phyloP scores from a whole-genome alignment of 225 moss, liverwort and hornwort genomes.

The Lunularia cruciata region DNA sequence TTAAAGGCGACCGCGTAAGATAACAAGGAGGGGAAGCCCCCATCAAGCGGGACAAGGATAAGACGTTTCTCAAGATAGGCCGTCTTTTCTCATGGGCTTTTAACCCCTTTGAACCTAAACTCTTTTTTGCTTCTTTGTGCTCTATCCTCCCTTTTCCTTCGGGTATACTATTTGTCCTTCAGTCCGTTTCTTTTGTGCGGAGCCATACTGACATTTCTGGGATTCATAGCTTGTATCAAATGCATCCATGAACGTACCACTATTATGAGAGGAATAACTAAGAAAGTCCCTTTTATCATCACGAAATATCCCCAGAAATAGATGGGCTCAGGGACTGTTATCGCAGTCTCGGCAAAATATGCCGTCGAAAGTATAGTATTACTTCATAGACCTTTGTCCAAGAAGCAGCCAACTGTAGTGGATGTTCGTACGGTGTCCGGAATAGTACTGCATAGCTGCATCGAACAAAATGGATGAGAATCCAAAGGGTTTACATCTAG shows the following conservation, averaged over 20 bases:
- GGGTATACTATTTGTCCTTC: too few relatives aligned
- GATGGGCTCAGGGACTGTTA: conserved; percentile 34
- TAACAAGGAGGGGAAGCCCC: too few relatives aligned
- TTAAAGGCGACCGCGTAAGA: too few relatives aligned
- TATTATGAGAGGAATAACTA: conserved; percentile 49
- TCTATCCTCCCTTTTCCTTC: too few relatives aligned
- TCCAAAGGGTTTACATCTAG: neutral
- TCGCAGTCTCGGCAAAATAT: conserved; percentile 36
- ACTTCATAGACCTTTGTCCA: conserved; percentile 56
- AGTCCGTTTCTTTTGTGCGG: too few relatives aligned
- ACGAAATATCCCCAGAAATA: conserved; percentile 67
- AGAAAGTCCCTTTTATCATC: conserved; percentile 55
- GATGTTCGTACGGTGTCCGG: conserved; percentile 45
- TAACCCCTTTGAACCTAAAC: too few relatives aligned
- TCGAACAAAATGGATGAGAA: neutral
- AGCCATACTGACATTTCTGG: too few relatives aligned
- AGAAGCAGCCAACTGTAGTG: conserved; percentile 53
- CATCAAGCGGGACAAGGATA: too few relatives aligned
- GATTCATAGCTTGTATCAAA: too few relatives aligned
- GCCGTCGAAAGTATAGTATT: conserved; percentile 54
- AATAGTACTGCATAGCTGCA: conserved; percentile 60
- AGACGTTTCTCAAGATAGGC: too few relatives aligned
- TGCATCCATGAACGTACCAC: conserved; percentile 44
- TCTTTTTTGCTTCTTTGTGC: too few relatives aligned
- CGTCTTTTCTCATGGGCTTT: too few relatives aligned